Conservation (phyloP, 139 green algal genomes). For the Volvox africanus region DNA sequence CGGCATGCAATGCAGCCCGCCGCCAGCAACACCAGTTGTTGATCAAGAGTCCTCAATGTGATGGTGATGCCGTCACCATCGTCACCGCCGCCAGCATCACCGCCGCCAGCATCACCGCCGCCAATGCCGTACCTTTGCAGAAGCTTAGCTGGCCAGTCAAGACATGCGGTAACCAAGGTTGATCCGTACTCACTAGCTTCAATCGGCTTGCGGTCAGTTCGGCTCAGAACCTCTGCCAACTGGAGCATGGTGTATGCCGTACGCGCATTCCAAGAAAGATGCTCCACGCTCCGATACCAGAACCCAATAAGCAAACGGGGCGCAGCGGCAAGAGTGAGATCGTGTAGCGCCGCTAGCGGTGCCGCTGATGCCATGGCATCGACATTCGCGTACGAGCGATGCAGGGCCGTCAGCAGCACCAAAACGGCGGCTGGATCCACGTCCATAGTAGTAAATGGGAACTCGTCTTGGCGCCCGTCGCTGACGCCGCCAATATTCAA, state of each 20-base stretch:
- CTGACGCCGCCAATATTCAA: not conserved
- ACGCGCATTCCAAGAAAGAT: not conserved
- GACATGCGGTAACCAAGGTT: not conserved
- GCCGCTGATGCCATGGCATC: not conserved
- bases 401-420: not conserved
- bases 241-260: not conserved
- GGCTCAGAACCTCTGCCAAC: not conserved
- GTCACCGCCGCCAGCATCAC: not conserved
- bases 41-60: not conserved
- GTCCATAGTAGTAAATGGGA: too few relatives aligned
- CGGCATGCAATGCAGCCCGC: conserved; percentile 21
- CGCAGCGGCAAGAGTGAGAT: not conserved
- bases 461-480: not conserved
- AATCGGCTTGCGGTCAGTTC: not conserved
- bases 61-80: not conserved
- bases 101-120: too few relatives aligned
- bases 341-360: not conserved
- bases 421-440: not conserved
- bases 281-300: not conserved
- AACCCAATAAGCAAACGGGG: not conserved
- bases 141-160: not conserved
- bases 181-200: not conserved
- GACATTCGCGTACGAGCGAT: not conserved
- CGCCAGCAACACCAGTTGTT: not conserved
- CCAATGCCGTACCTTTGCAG: not conserved